Evolutionary conservation across 2,329 filamentous ascomycete genomes (phyloP), one percentile per base, ranked within the genome.

Genomic region (Nannizzia gypsea): DNA sequence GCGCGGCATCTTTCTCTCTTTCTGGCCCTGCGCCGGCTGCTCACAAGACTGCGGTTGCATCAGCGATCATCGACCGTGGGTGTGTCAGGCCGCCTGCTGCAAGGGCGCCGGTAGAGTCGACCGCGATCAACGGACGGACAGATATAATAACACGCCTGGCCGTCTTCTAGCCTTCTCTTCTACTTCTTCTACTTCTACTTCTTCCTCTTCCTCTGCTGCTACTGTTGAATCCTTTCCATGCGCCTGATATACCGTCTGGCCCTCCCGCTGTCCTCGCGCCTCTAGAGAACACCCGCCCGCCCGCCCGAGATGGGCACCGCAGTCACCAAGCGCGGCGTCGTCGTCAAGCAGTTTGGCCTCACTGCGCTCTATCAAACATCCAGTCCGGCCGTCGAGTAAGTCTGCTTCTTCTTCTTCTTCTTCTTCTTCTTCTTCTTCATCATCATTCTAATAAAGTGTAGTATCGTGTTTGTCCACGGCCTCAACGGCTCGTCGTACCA

Each of bases 381-480:
- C 13, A 67, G 70, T 60, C 73, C 75, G 44, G 67, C 70, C 5
- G 75, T 77, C 40, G 76, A 78, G 67, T 68, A 60, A 61, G 67
- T 63, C 9, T 1, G n/a, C 44, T 6, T 15, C 8, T 34, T 20
- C 11, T 17, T 17, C 38, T 13, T 34, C 56, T 48, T 31, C 24
- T n/a, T 1, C 44, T 6, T 15, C 8, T 34, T 20, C 11, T 17
- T 17, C 38, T 13, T 34, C 56, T 48, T 31, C 24, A 3, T 31
- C 9, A 13, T 48, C 24, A 22, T 28, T 5, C 20, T 56, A 48
- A 11, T 42, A 17, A 44, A 8, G 15, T 52, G 9, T 36, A 69
- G 67, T 63, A 82, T 90, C 46, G 80, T 89, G 26, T 81, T 89
- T 62, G 83, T 89, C 31, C 86, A 89, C 67, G 86, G 86, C 38